Base-by-base conservation (phyloP, 805 yeast species). In the Yarrowia hollandica region DNA sequence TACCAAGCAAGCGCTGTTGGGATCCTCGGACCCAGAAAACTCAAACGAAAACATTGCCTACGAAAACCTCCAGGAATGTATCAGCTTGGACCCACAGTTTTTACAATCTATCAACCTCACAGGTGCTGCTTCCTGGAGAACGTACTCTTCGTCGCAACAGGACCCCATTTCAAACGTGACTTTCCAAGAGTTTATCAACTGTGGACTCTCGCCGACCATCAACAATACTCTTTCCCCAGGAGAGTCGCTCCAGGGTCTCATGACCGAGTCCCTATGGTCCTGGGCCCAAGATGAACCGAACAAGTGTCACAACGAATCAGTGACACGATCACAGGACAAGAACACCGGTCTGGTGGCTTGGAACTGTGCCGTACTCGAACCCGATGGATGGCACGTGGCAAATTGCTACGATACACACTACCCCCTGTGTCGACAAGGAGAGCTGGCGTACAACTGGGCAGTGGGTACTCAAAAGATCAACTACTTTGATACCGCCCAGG, bases 121-220 rank as follows among this genome's bases (percentile, higher is more conserved):
- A 1, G 56, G 56, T 8, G 41, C 52, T 14, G 62, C 65, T 4
- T 62, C 73, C 12, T 78, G 80, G 79, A 67, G 75, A 41, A 72
- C 72, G 42, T 62, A 75, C 0, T 71, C 73, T 48, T 84, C 84
- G 63, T 62, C 69, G 25, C 64, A 68, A 0, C 64, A 62, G 0
- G 31, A 42, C 11, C 73, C 75, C 0, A 85, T 80, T 66, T 69
- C 78, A 0, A 63, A 72, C 14, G 61, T 60, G 0, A 63, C 78
- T 1, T 71, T 83, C 35, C 65, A 67, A 35, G 63, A 71, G 2
- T 75, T 75, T 41, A 68, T 83, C 4, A 61, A 70, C 18, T 77
- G 85, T 64, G 97, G 97, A 0, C 79, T 74, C 57, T 77, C 88
- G 0, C 90, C 96, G 0, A 77, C 89, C 0, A 68, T 90, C 25